These are phyloP conservation scores for Arabidopsis hybrid DNA, from an alignment of 441 rosid species.

Conservation along the genomic window DNA sequence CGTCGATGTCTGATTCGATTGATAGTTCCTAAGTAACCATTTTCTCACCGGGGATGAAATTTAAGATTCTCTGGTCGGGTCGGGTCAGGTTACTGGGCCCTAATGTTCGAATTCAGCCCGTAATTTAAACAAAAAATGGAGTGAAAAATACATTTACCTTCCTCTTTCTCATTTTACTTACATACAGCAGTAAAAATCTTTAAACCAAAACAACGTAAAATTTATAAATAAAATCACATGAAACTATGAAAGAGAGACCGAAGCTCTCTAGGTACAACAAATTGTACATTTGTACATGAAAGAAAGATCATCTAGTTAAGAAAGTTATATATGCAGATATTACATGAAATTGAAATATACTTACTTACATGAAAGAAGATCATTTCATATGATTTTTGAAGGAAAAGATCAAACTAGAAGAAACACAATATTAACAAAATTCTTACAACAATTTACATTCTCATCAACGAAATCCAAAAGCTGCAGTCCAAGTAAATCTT, in stretches of 20 bases:
- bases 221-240: neutral
- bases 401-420: conserved; percentile 11
- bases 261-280: neutral
- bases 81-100: conserved; percentile 14
- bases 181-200: neutral
- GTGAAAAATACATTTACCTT: neutral
- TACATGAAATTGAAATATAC: no score
- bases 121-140: neutral
- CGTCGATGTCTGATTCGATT: conserved; percentile 26
- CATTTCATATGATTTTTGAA: conserved; percentile 1
- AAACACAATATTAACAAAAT: conserved; percentile 44
- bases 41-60: neutral
- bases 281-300: conserved; percentile 10
- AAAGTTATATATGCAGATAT: conserved; percentile 17
- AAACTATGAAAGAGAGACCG: neutral
- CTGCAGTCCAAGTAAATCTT: conserved; percentile 18
- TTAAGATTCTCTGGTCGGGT: neutral
- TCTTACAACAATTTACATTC: conserved; percentile 39
- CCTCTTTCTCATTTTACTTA: neutral
- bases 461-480: conserved; percentile 26
- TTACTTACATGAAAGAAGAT: conserved; percentile 18
- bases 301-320: conserved; percentile 20
- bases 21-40: conserved; percentile 13
- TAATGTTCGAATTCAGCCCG: neutral
- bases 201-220: neutral